Evolutionary conservation across 345 rosid genomes (phyloP).

Genomic region (Adansonia digitata): DNA sequence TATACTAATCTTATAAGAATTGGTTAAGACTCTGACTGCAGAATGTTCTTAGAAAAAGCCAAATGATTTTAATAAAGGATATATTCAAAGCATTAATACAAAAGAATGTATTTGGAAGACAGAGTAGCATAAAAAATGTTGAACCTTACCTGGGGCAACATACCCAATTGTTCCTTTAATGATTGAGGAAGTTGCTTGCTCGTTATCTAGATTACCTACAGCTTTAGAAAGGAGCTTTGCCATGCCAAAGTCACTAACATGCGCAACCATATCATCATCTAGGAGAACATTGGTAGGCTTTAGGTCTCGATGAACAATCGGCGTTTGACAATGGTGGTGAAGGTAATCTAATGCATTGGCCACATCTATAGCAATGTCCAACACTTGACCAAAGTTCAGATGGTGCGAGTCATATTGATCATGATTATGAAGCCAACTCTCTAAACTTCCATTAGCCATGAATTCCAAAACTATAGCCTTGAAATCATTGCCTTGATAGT

Average conservation of each 20-base stretch:
- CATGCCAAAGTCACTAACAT: conserved; percentile 25
- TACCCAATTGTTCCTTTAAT: conserved; percentile 21
- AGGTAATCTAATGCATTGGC: conserved; percentile 27
- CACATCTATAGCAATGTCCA: conserved; percentile 21
- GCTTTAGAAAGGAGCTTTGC: conserved; percentile 13
- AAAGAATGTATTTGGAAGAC: neutral
- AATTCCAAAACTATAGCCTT: conserved; percentile 25
- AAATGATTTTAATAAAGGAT: neutral
- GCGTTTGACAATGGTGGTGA: conserved; percentile 11
- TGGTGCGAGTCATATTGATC: neutral
- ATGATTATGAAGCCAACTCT: conserved; percentile 2
- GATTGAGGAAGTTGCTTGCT: neutral
- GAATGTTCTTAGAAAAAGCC: neutral
- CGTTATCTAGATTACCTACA: neutral
- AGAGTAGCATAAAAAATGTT: neutral
- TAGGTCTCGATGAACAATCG: conserved; percentile 22
- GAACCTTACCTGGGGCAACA: conserved; percentile 18
- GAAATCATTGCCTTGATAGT: conserved; percentile 14
- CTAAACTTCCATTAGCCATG: conserved; percentile 12
- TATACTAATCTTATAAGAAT: too few species aligned
- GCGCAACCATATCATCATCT: conserved; percentile 22
- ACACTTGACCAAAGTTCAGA: neutral
- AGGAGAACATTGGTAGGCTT: conserved; percentile 29
- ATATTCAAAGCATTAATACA: neutral
- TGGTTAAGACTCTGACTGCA: too few species aligned